A percentile compares a stretch with the other conserved stretches of the same genome.
Evolutionary conservation across 2,329 filamentous ascomycete species (phyloP).

Genomic region (Penicillium corylophilum): DNA sequence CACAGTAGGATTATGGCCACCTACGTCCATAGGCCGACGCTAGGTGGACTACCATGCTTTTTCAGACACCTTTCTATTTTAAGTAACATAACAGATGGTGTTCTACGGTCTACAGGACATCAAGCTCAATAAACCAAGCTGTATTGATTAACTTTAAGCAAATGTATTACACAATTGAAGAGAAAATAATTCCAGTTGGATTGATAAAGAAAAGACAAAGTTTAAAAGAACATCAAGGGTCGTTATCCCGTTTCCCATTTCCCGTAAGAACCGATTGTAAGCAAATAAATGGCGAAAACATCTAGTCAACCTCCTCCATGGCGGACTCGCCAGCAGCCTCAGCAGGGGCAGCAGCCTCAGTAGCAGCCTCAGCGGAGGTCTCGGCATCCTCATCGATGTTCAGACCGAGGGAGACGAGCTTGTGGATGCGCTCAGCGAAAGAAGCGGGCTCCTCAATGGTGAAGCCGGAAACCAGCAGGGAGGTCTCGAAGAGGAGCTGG

Average conservation of each 20-base stretch:
- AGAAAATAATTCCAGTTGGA: conserved; percentile 13
- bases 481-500: conserved; percentile 98
- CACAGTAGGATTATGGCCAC: too few species aligned
- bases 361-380: conserved; percentile 56
- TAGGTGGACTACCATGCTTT: too few species aligned
- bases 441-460: conserved; percentile 98
- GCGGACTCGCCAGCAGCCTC: conserved; percentile 78
- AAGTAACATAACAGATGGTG: too few species aligned
- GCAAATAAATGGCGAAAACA: conserved; percentile 5
- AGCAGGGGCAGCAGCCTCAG: conserved; percentile 60
- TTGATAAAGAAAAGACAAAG: conserved; percentile 19
- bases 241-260: conserved; percentile 30
- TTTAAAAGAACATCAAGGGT: conserved; percentile 27
- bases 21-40: too few species aligned
- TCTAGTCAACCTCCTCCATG: conserved; percentile 99
- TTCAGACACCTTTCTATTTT: too few species aligned
- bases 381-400: conserved; percentile 96
- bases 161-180: neutral
- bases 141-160: neutral
- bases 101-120: neutral
- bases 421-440: conserved; percentile 99
- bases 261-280: conserved; percentile 23
- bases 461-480: conserved; percentile 96
- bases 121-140: neutral
- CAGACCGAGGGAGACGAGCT: conserved; percentile 95